Evolutionary conservation across 306 rosid species (phyloP).

Genomic region (Trifolium subterraneum): DNA sequence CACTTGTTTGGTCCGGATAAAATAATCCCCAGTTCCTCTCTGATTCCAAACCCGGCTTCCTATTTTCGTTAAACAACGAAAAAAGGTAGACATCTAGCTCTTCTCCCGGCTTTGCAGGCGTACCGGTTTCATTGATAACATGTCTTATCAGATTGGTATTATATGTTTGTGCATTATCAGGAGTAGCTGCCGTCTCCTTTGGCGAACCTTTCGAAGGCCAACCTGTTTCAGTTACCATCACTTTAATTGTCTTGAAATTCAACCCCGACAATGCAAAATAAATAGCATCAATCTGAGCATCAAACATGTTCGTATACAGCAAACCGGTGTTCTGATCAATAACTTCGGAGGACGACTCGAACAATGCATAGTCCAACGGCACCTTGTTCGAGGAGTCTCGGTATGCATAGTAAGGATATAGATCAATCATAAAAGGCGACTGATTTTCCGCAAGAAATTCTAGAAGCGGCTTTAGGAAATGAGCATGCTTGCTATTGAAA

Average conservation of each 20-base stretch:
- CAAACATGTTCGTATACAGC: constrained; percentile 94
- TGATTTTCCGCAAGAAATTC: constrained; percentile 95
- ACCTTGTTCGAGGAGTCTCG: constrained; percentile 79
- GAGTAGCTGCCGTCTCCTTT: constrained; percentile 86
- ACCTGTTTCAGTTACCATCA: constrained; percentile 96
- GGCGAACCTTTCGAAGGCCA: constrained; percentile 99
- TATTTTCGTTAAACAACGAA: constrained; percentile 76
- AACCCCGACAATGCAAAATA: constrained; percentile 84
- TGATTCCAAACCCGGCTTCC: constrained; percentile 94
- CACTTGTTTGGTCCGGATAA: constrained; percentile 95
- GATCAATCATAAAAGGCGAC: constrained; percentile 95
- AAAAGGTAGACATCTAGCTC: constrained; percentile 55
- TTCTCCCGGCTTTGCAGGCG: constrained; percentile 58
- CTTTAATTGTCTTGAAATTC: constrained; percentile 83
- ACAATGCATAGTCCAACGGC: constrained; percentile 82
- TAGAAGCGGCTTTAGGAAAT: constrained; percentile 82
- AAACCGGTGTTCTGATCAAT: constrained; percentile 97
- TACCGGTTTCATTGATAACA: constrained; percentile 52
- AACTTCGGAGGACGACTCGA: constrained; percentile 87
- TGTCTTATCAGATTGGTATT: constrained; percentile 60
- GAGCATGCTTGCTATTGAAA: constrained; percentile 80
- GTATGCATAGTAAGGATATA: constrained; percentile 96
- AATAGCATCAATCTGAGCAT: constrained; percentile 96
- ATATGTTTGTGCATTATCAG: constrained; percentile 76
- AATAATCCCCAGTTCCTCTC: constrained; percentile 99